A percentile compares a stretch with the other conserved stretches of the same genome.
Conservation (phyloP, 2,329 filamentous ascomycete genomes). For the Aspergillus brasiliensis region DNA sequence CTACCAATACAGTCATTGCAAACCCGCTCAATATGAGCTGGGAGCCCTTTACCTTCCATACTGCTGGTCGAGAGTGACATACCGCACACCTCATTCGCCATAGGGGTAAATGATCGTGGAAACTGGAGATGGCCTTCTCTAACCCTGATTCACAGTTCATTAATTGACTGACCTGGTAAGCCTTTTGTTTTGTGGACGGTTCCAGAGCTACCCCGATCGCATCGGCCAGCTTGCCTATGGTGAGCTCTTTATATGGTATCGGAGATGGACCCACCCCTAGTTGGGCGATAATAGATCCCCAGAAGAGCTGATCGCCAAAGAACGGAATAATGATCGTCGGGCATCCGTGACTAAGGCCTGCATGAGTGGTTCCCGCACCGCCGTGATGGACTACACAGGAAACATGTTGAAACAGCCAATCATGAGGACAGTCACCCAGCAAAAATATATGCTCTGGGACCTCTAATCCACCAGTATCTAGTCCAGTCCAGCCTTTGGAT, state of each 20-base stretch:
- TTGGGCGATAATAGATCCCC: conserved; percentile 73
- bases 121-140: conserved; percentile 65
- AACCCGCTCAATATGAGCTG: conserved; percentile 69
- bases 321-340: conserved; percentile 85
- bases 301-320: conserved; percentile 83
- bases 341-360: conserved; percentile 76
- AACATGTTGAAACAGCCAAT: conserved; percentile 83
- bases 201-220: conserved; percentile 65
- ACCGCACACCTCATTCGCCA: conserved; percentile 70
- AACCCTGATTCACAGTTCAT: conserved; percentile 68
- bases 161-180: conserved; percentile 60
- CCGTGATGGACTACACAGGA: conserved; percentile 85
- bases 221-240: conserved; percentile 64
- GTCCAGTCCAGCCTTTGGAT: conserved; percentile 84
- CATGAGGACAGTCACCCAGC: conserved; percentile 82
- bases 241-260: conserved; percentile 69
- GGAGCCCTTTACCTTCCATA: conserved; percentile 73
- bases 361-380: conserved; percentile 83
- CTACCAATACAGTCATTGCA: conserved; percentile 69
- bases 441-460: conserved; percentile 79
- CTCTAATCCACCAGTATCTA: conserved; percentile 70
- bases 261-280: conserved; percentile 73
- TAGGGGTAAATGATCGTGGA: conserved; percentile 68
- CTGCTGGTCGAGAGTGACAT: conserved; percentile 67
- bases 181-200: conserved; percentile 60